Evolutionary conservation across 2,329 filamentous ascomycete species (phyloP), one percentile per base, ranked within the genome.

Genomic region (Stagonosporopsis rhizophila): DNA sequence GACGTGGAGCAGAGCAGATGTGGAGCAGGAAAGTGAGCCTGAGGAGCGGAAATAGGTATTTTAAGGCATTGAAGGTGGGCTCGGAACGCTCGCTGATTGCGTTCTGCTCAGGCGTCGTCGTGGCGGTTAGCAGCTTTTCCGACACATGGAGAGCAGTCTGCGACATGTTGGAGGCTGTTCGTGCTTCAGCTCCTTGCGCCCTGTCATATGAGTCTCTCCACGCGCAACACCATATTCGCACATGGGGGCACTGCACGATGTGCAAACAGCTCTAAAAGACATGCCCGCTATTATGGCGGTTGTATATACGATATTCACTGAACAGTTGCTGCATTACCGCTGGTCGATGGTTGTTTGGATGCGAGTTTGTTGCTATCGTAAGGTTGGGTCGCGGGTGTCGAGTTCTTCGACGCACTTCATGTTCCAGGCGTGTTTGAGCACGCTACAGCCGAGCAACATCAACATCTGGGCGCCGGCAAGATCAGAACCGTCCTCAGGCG

Each of bases 21-120:
- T 58, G 60, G 57, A 61, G 47, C 58, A 63, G 51, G 64, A 65
- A 56, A 65, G 66, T 60, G 63, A 70, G 72, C 71, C 72, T 71
- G 71, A 74, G 61, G 51, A 59, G 63, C 61, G 71, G 68, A 63
- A 65, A 65, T 68, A 68, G 67, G 53, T 51, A 61, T 70, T 68
- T 76, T 75, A 75, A 76, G 73, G 73, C 73, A 76, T 74, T 66
- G 73, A 74, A 59, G 52, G 51, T 35, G 45, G 45, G 49, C 42
- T 52, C 55, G 61, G 53, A 59, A 66, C 58, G 52, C 25, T 62
- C 60, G 64, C 58, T 66, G 44, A 66, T 62, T 65, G 66, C 56
- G 62, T 65, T 62, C 63, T 62, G 62, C 56, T 61, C 56, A 63
- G 58, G 58, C 61, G 60, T 50, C 51, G 57, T 56, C 54, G 52